Conservation (phyloP, 179 eudicot genomes). For the Corrigiola litoralis region DNA sequence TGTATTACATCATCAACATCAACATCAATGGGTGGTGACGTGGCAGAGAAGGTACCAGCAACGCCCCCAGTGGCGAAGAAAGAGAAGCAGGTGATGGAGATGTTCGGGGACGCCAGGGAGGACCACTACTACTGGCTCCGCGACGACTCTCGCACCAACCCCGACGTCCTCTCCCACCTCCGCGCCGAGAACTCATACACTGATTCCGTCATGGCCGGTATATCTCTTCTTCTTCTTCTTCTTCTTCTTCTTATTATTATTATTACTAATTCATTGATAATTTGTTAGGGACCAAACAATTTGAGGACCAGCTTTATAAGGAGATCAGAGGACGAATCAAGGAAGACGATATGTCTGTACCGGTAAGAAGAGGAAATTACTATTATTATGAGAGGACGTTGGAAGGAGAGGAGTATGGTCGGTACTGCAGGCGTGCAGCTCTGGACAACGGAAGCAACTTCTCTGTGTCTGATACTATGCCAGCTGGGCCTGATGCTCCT, state of each 20-base stretch:
- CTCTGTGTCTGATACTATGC: slow-evolving; percentile 75
- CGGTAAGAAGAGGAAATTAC: slow-evolving; percentile 63
- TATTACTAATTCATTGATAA: neutral
- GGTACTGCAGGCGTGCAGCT: slow-evolving; percentile 64
- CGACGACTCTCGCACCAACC: slow-evolving; percentile 71
- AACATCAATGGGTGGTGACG: no score
- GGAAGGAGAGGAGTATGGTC: slow-evolving; percentile 85
- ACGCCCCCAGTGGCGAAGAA: slow-evolving; percentile 65
- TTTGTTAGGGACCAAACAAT: slow-evolving; percentile 53
- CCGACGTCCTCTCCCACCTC: slow-evolving; percentile 59
- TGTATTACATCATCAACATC: no score
- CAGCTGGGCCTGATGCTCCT: slow-evolving; percentile 73
- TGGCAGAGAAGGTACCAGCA: neutral
- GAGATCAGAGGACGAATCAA: slow-evolving; percentile 83
- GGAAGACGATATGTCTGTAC: slow-evolving; percentile 84
- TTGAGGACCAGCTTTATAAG: slow-evolving; percentile 62
- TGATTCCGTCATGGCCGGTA: slow-evolving; percentile 72
- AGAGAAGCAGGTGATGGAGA: slow-evolving; percentile 56
- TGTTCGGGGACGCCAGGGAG: slow-evolving; percentile 77
- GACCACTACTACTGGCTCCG: slow-evolving; percentile 92
- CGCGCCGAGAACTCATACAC: slow-evolving; percentile 56
- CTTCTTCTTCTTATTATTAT: neutral
- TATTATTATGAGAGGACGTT: slow-evolving; percentile 71
- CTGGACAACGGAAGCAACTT: slow-evolving; percentile 28
- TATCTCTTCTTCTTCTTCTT: neutral